phyloP scores from a whole-genome alignment of 2,329 filamentous ascomycete species.

The Fusarium odoratissimum region DNA sequence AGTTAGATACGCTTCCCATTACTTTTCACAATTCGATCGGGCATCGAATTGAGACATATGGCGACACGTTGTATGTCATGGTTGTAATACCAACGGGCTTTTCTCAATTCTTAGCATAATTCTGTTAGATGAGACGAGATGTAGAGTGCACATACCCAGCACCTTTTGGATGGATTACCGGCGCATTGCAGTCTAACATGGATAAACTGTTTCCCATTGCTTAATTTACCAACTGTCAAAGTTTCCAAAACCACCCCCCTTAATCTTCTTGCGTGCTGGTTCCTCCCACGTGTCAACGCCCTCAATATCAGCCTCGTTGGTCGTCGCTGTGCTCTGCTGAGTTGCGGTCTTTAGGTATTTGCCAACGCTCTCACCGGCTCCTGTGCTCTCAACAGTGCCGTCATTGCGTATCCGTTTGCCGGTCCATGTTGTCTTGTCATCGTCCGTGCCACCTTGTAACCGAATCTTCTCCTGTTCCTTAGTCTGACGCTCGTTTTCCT shows the following conservation, averaged over 20 bases:
- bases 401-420: slow-evolving; percentile 85
- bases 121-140: slow-evolving; percentile 20
- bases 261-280: slow-evolving; percentile 83
- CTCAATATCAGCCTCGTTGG: slow-evolving; percentile 71
- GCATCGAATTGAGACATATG: slow-evolving; percentile 12
- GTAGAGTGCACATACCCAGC: slow-evolving; percentile 32
- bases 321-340: slow-evolving; percentile 47
- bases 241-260: slow-evolving; percentile 86
- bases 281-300: slow-evolving; percentile 75
- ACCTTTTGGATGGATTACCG: slow-evolving; percentile 14
- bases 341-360: slow-evolving; percentile 81
- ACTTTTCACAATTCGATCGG: slow-evolving; percentile 1
- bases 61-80: slow-evolving; percentile 17
- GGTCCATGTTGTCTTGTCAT: slow-evolving; percentile 94
- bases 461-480: slow-evolving; percentile 71
- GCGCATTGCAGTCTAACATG: background rate
- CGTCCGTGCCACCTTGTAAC: slow-evolving; percentile 78
- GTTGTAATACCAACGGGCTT: slow-evolving; percentile 5
- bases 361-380: slow-evolving; percentile 66
- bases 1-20: background rate
- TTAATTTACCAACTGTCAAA: slow-evolving; percentile 84
- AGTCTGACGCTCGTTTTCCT: slow-evolving; percentile 69
- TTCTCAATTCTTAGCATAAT: slow-evolving; percentile 31
- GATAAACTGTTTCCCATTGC: background rate
- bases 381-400: slow-evolving; percentile 64